Evolutionary conservation across 371 early-diverging fungal species (phyloP).

Genomic region (Apophysomyces variabilis): DNA sequence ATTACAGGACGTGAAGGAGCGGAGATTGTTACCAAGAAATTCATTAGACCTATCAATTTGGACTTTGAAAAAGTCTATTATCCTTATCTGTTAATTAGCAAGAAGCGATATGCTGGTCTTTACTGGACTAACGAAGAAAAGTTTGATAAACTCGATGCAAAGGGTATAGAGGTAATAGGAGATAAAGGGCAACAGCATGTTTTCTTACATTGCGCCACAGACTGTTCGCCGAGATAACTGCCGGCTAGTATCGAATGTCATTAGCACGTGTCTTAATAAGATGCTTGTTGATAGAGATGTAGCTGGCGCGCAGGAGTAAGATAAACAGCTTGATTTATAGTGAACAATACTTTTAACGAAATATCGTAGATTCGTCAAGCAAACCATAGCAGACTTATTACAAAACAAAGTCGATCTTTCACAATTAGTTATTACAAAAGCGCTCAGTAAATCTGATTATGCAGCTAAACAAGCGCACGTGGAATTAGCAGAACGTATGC

Average conservation of each 20-base stretch:
- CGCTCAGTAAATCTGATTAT: slow-evolving; percentile 97
- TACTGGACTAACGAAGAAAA: slow-evolving; percentile 95
- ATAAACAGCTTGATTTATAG: background rate
- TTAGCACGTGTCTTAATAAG: slow-evolving; percentile 93
- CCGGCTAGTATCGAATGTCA: slow-evolving; percentile 91
- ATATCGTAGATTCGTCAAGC: slow-evolving; percentile 80
- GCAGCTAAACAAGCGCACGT: slow-evolving; percentile 97
- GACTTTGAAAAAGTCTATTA: slow-evolving; percentile 99
- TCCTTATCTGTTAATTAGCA: slow-evolving; percentile 98
- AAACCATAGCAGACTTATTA: slow-evolving; percentile 91
- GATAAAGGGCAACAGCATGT: background rate
- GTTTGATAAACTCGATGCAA: slow-evolving; percentile 97
- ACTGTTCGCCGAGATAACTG: slow-evolving; percentile 99
- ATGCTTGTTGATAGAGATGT: slow-evolving; percentile 94
- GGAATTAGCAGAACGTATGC: slow-evolving; percentile 97
- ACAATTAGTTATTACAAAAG: slow-evolving; percentile 98
- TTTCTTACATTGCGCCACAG: slow-evolving; percentile 36
- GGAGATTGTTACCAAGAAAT: slow-evolving; percentile 82
- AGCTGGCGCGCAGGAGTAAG: slow-evolving; percentile 85
- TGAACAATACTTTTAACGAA: background rate
- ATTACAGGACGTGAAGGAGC: slow-evolving; percentile 79
- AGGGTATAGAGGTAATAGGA: slow-evolving; percentile 93
- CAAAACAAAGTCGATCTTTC: slow-evolving; percentile 98
- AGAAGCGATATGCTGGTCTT: slow-evolving; percentile 99
- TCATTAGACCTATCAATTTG: slow-evolving; percentile 96